These are phyloP conservation scores for Carex cristatella DNA, from an alignment of 176 grass and related monocot genomes.

Conservation along the genomic window DNA sequence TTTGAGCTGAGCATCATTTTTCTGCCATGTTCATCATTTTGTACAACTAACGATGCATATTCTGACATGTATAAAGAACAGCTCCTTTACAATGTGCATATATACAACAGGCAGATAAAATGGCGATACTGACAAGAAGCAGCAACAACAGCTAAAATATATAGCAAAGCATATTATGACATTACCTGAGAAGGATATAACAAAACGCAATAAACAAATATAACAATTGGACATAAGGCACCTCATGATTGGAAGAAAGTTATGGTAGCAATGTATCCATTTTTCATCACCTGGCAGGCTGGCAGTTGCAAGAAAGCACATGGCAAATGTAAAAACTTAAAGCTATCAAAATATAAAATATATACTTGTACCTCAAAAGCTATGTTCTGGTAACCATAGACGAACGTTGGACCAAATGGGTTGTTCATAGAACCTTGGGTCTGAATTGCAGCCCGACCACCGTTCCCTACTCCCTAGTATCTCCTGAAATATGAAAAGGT, in stretches of 20 bases:
- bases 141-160: constrained; percentile 3
- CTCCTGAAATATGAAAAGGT: constrained; percentile 48
- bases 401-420: constrained; percentile 95
- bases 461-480: constrained; percentile 50
- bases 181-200: constrained; percentile 1
- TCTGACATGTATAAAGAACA: constrained; percentile 6
- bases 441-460: constrained; percentile 89
- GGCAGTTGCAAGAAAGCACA: not conserved
- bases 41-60: not conserved
- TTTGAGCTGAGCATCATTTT: no score
- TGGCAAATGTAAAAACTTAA: not conserved
- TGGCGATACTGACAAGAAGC: not conserved
- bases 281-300: not conserved
- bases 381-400: constrained; percentile 93
- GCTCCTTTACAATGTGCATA: constrained; percentile 9
- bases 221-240: not conserved
- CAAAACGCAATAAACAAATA: not conserved
- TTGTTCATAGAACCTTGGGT: constrained; percentile 95
- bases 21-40: not conserved
- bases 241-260: no score
- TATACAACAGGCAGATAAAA: constrained; percentile 9
- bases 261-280: no score
- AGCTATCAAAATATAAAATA: not conserved
- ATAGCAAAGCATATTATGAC: not conserved
- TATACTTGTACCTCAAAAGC: constrained; percentile 63